A percentile compares a stretch with the other conserved stretches of the same genome.
Evolutionary conservation across 345 rosid species (phyloP).

Genomic region (Populus deltoides): DNA sequence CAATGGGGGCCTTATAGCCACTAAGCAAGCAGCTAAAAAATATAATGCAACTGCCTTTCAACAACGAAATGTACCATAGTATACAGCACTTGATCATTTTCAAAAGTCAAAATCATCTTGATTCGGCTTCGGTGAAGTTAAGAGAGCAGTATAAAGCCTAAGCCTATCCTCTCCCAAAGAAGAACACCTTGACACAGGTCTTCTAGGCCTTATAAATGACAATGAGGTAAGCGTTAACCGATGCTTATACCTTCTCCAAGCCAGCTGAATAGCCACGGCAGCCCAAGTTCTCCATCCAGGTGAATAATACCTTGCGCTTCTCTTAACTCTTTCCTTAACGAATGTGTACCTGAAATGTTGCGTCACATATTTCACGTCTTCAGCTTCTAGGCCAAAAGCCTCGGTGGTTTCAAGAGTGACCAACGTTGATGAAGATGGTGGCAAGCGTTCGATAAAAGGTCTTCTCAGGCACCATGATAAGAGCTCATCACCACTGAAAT

Average conservation of each 20-base stretch:
- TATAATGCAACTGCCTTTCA: too few species aligned
- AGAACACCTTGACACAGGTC: conserved; percentile 79
- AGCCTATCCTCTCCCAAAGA: conserved; percentile 87
- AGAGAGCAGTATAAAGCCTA: conserved; percentile 82
- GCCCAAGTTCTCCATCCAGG: conserved; percentile 99
- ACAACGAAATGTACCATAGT: too few species aligned
- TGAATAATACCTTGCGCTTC: conserved; percentile 91
- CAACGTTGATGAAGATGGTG: conserved; percentile 81
- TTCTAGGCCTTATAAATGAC: conserved; percentile 86
- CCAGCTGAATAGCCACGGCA: conserved; percentile 90
- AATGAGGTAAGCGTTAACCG: conserved; percentile 73
- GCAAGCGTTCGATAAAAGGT: conserved; percentile 82
- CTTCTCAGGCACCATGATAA: conserved; percentile 87
- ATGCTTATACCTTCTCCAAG: conserved; percentile 90
- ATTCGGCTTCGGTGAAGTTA: conserved; percentile 95
- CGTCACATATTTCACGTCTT: conserved; percentile 85
- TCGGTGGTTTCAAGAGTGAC: conserved; percentile 88
- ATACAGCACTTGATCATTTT: background rate
- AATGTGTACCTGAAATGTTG: conserved; percentile 97
- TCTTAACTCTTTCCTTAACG: conserved; percentile 80
- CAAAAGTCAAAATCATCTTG: conserved; percentile 86
- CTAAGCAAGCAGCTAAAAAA: too few species aligned
- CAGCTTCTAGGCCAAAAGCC: conserved; percentile 88
- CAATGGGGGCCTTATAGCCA: too few species aligned
- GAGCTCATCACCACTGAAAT: conserved; percentile 96